These are phyloP conservation scores for Saccharomyces paradoxus DNA, from an alignment of 805 yeast species.

Conservation along the genomic window DNA sequence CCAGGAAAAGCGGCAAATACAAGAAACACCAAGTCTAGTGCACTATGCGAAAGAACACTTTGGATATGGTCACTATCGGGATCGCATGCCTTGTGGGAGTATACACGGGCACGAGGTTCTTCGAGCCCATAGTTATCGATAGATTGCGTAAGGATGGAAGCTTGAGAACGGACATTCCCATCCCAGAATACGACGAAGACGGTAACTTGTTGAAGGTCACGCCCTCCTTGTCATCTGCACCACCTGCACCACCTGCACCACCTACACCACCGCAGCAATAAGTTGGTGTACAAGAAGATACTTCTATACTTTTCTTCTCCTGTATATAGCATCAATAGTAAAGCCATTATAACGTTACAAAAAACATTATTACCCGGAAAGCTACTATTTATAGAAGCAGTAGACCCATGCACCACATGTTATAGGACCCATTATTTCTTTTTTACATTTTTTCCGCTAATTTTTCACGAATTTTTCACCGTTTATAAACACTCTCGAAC, in stretches of 20 bases:
- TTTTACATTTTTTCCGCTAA: neutral
- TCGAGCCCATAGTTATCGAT: slow-evolving; percentile 66
- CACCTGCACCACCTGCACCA: neutral
- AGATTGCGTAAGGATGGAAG: slow-evolving; percentile 58
- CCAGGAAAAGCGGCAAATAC: slow-evolving; percentile 18
- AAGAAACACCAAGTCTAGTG: neutral
- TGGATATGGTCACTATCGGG: slow-evolving; percentile 21
- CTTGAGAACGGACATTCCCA: slow-evolving; percentile 49
- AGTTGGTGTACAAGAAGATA: neutral
- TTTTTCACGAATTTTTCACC: neutral
- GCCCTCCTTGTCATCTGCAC: neutral
- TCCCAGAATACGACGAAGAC: slow-evolving; percentile 43
- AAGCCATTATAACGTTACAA: neutral
- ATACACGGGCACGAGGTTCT: slow-evolving; percentile 49
- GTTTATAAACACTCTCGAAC: neutral
- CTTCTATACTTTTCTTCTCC: neutral
- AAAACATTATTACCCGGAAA: neutral
- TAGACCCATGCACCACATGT: neutral
- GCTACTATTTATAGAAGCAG: neutral
- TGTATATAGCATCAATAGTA: neutral
- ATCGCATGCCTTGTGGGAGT: slow-evolving; percentile 34
- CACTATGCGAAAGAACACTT: slow-evolving; percentile 1
- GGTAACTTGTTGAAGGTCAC: slow-evolving; percentile 1
- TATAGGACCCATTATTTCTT: neutral
- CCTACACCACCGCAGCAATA: neutral